Evolutionary conservation across 495 filamentous ascomycete species (phyloP).

Genomic region (Symbiotaphrina buchneri): DNA sequence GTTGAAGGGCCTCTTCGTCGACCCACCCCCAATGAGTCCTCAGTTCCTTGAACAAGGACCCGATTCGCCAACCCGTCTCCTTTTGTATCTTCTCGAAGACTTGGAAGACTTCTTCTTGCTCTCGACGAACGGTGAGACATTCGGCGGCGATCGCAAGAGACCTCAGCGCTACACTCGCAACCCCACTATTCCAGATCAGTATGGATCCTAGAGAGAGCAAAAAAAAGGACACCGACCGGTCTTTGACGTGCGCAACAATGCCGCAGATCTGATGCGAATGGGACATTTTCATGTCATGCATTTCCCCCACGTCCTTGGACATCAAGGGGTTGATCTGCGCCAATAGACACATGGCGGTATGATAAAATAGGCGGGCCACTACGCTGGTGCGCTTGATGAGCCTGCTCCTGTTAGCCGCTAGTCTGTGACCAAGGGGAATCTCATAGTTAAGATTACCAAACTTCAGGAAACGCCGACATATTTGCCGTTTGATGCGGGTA

Average conservation of each 20-base stretch:
- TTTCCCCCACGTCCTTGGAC: slow-evolving; percentile 32
- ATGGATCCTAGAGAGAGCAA: slow-evolving; percentile 2
- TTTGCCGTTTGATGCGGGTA: slow-evolving; percentile 40
- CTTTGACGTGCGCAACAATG: slow-evolving; percentile 65
- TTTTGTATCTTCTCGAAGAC: slow-evolving; percentile 55
- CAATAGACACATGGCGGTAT: slow-evolving; percentile 63
- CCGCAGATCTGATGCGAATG: slow-evolving; percentile 74
- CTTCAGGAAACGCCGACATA: slow-evolving; percentile 63
- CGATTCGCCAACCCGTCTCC: slow-evolving; percentile 58
- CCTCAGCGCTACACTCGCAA: slow-evolving; percentile 53
- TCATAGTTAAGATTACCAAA: slow-evolving; percentile 32
- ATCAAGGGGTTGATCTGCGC: slow-evolving; percentile 51
- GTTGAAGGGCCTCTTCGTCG: slow-evolving; percentile 14
- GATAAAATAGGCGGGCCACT: slow-evolving; percentile 76
- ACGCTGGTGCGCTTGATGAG: slow-evolving; percentile 62
- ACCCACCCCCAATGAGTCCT: slow-evolving; percentile 63
- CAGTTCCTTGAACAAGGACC: slow-evolving; percentile 42
- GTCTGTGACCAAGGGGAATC: not conserved
- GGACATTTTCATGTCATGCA: slow-evolving; percentile 39
- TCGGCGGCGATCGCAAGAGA: slow-evolving; percentile 64
- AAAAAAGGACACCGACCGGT: slow-evolving; percentile 23
- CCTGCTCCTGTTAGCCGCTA: slow-evolving; percentile 19
- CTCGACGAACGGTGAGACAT: slow-evolving; percentile 36
- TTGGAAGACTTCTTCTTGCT: slow-evolving; percentile 66
- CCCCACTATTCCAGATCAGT: slow-evolving; percentile 24